Percentiles rank a stretch among this genome's conserved stretches.
Evolutionary conservation across 129 eudicot species (phyloP).

Genomic region (sunflower (Helianthus annuus)): HanXRQr2.0-SUNRISE NC_035436.2:48764299-48764798

Average conservation of each 20-base stretch:
- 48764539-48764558: conserved; percentile 17
- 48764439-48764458: not conserved
- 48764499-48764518: conserved; percentile 24
- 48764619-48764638: conserved; percentile 42
- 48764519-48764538: conserved; percentile 5
- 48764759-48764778: conserved; percentile 85
- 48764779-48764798: conserved; percentile 65
- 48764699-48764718: conserved; percentile 88
- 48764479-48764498: conserved; percentile 28
- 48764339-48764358: conserved; percentile 21
- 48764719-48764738: conserved; percentile 83
- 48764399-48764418: conserved; percentile 27
- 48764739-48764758: conserved; percentile 75
- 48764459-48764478: conserved; percentile 30
- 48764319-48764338: not conserved
- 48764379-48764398: conserved; percentile 14
- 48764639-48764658: conserved; percentile 25
- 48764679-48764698: conserved; percentile 67
- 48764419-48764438: conserved; percentile 32
- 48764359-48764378: not conserved
- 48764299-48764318: conserved; percentile 13
- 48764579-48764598: conserved; percentile 23
- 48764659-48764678: conserved; percentile 24
- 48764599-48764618: conserved; percentile 24
- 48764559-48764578: conserved; percentile 49